phyloP scores from a whole-genome alignment of 768 basidiomycete species.

The Coprinopsis strossmayeri region DNA sequence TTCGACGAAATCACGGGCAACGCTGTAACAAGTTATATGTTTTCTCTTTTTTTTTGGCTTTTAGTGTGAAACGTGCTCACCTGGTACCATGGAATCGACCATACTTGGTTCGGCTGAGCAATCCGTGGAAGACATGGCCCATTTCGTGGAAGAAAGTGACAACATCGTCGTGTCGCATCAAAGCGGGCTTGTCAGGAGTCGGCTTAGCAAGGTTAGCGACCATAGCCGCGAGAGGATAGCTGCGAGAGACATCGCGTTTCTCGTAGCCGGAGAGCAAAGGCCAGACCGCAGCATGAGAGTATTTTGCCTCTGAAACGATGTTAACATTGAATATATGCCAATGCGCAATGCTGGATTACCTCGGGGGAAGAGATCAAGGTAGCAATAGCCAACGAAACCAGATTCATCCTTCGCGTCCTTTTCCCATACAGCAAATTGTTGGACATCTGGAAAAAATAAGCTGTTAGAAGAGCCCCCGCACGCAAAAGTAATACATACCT shows the following conservation, averaged over 20 bases:
- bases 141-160: conserved; percentile 93
- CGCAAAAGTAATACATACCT: conserved; percentile 34
- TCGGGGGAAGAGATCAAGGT: conserved; percentile 83
- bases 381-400: conserved; percentile 79
- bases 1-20: conserved; percentile 81
- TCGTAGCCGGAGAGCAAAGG: conserved; percentile 62
- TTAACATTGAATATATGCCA: too few species aligned
- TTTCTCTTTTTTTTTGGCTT: background rate
- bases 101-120: conserved; percentile 66
- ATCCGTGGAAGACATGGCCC: conserved; percentile 68
- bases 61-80: conserved; percentile 21
- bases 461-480: background rate
- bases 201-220: conserved; percentile 88
- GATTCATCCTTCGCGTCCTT: conserved; percentile 62
- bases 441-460: conserved; percentile 52
- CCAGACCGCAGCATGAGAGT: conserved; percentile 87
- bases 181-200: conserved; percentile 70
- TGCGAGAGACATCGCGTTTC: conserved; percentile 46
- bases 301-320: too few species aligned
- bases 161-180: conserved; percentile 84
- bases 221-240: conserved; percentile 78
- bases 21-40: conserved; percentile 24
- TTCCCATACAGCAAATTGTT: conserved; percentile 83
- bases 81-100: conserved; percentile 78
- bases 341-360: conserved; percentile 37